Evolutionary conservation across 768 basidiomycete species (phyloP).

Genomic region (Serpula lacrymans): DNA sequence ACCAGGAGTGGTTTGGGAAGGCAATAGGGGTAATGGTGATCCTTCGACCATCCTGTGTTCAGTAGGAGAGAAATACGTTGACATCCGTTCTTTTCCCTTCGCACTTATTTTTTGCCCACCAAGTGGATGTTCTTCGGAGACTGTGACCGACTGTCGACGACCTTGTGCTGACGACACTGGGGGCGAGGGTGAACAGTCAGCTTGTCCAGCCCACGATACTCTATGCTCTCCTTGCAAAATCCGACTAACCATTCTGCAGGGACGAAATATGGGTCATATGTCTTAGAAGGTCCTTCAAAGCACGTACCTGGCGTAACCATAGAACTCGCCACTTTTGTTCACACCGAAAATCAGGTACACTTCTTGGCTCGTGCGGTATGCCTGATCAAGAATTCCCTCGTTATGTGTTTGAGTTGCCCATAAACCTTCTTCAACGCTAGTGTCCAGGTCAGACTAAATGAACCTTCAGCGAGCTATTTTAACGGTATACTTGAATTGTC

Average conservation of each 20-base stretch:
- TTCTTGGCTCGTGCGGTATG: conserved; percentile 85
- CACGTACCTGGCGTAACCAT: conserved; percentile 80
- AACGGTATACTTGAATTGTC: neutral
- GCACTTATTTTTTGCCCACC: too few species aligned
- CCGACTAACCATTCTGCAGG: conserved; percentile 65
- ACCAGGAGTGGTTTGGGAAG: too few species aligned
- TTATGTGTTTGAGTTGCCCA: conserved; percentile 97
- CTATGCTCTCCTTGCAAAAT: conserved; percentile 48
- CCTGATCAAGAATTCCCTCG: conserved; percentile 87
- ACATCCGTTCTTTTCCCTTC: too few species aligned
- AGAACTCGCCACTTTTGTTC: conserved; percentile 93
- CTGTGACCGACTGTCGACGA: conserved; percentile 4
- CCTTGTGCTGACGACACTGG: conserved; percentile 18
- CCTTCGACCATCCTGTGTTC: conserved; percentile 38
- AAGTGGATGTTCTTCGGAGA: conserved; percentile 12
- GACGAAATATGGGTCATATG: neutral
- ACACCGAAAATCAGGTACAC: conserved; percentile 91
- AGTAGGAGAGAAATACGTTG: conserved; percentile 33
- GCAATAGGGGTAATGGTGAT: conserved; percentile 37
- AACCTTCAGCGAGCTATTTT: neutral
- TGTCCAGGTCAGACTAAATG: conserved; percentile 67
- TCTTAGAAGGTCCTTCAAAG: neutral
- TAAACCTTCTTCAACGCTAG: conserved; percentile 71
- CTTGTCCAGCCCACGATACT: conserved; percentile 56
- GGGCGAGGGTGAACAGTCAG: conserved; percentile 30